Base-by-base conservation (phyloP, 164 flowering plant genomes). In the Tetrastigma voinierianum region DNA sequence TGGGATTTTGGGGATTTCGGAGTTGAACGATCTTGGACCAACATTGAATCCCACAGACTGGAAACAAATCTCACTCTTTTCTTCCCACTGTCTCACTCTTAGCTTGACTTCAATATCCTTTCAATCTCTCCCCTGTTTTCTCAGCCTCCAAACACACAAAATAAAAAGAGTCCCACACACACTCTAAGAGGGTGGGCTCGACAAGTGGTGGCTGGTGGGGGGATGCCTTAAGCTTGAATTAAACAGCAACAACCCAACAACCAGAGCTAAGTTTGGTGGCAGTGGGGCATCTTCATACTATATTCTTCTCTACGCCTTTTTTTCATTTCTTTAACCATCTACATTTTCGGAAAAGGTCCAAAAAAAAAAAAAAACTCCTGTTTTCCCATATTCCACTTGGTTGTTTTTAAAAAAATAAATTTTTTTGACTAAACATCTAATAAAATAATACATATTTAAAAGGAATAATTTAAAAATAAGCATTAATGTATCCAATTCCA, bases 21-120 rank as follows among this genome's bases (percentile, higher is more conserved):
- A 19, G 75, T 56, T 49, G 65, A 53, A 57, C 94, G 89, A 57
- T 86, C 96, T 78, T 90, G 98, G 80, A 92, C 94, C 74, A 84
- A 76, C 96, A 90, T 90, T 79, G 72, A 40, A 70, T 43, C 67
- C 64, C 47, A 23, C 10, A 10, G 21, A 40, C 24, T 15, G 9
- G 13, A 48, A 61, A n/a, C 43, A 10, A 60, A 25, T 9, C 47
- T 20, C 11, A n/a, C 13, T 15, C 24, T 47, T 2, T 17, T 14
- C 1, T 4, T 45, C 47, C 43, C 56, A 57, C 15, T 46, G 59
- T 53, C 63, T 64, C 52, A n/a, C 59, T 48, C 16, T 21, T 9
- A 16, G 15, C 23, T 23, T 14, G 11, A 24, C 24, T 16, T 45
- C 53, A 15, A 11, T 14, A 2, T 64, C 2, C 1, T 13, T 17